phyloP scores from a whole-genome alignment of 345 rosid genomes.

The Cardamine chenopodiifolia region DNA sequence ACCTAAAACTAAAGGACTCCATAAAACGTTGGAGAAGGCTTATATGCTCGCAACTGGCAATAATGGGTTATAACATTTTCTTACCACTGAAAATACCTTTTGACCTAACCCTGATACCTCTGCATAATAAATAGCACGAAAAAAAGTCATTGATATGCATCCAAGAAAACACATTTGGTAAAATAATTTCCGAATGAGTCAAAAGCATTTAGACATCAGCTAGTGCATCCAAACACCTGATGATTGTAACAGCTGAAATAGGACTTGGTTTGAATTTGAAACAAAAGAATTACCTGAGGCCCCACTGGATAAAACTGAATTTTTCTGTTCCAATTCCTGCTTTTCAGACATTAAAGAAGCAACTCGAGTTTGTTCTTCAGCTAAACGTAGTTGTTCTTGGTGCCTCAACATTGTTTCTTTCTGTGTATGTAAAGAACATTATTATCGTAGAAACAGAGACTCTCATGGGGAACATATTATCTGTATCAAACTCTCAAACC shows the following conservation, averaged over 20 bases:
- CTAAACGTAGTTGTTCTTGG: slow-evolving; percentile 57
- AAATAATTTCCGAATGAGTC: neutral
- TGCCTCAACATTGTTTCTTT: slow-evolving; percentile 66
- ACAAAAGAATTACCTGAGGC: slow-evolving; percentile 54
- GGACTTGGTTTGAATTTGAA: neutral
- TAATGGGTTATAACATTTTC: slow-evolving; percentile 24
- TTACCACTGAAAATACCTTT: slow-evolving; percentile 67
- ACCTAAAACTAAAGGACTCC: neutral
- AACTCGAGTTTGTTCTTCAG: slow-evolving; percentile 66
- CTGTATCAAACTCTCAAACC: slow-evolving; percentile 49
- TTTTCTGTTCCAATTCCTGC: slow-evolving; percentile 72
- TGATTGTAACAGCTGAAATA: neutral
- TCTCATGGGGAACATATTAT: neutral
- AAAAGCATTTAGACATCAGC: neutral
- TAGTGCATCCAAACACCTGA: slow-evolving; percentile 7
- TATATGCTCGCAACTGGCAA: slow-evolving; percentile 19
- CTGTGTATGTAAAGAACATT: slow-evolving; percentile 52
- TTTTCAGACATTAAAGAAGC: slow-evolving; percentile 70
- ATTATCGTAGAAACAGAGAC: slow-evolving; percentile 27
- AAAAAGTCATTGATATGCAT: slow-evolving; percentile 25
- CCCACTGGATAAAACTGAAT: slow-evolving; percentile 49
- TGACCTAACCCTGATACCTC: slow-evolving; percentile 49
- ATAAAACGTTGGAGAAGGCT: slow-evolving; percentile 2
- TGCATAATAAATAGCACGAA: slow-evolving; percentile 28
- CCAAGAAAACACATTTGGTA: slow-evolving; percentile 8